Conservation (phyloP, 768 basidiomycete species). For the Holtermanniella nyarrowii region DNA sequence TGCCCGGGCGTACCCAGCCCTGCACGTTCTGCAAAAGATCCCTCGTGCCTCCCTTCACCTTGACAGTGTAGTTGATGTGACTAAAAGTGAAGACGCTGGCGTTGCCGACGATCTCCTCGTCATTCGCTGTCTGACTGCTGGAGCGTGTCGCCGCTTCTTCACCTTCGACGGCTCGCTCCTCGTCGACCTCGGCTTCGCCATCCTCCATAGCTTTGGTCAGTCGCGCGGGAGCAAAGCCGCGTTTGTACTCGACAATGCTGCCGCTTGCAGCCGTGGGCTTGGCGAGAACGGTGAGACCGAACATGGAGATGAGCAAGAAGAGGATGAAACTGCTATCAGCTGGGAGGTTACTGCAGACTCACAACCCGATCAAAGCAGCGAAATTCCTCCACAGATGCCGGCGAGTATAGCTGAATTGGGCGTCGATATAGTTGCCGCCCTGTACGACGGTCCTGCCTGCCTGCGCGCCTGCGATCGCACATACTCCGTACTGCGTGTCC, state of each 20-base stretch:
- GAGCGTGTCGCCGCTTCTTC: neutral
- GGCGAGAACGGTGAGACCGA: neutral
- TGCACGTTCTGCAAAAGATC: conserved; percentile 59
- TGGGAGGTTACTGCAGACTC: conserved; percentile 8
- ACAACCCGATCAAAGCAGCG: conserved; percentile 20
- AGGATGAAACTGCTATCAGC: conserved; percentile 19
- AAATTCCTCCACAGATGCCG: conserved; percentile 30
- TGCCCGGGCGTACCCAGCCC: conserved; percentile 73
- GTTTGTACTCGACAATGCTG: neutral
- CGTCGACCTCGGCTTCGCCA: neutral
- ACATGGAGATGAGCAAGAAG: conserved; percentile 25
- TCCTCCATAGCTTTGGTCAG: neutral
- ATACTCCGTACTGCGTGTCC: conserved; percentile 7
- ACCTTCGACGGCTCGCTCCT: conserved; percentile 17
- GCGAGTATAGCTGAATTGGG: conserved; percentile 12
- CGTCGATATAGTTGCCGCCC: conserved; percentile 13
- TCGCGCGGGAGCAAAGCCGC: neutral
- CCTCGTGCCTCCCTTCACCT: conserved; percentile 18
- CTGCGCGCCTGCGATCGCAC: conserved; percentile 23
- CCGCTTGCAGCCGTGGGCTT: neutral
- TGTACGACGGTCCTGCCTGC: conserved; percentile 18
- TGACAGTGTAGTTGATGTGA: conserved; percentile 33
- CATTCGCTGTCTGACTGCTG: neutral
- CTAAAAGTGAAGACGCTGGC: conserved; percentile 40
- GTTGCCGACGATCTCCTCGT: conserved; percentile 15